Evolutionary conservation across 257 asterid species (phyloP).

Genomic region (Ophiorrhiza pumila): DNA sequence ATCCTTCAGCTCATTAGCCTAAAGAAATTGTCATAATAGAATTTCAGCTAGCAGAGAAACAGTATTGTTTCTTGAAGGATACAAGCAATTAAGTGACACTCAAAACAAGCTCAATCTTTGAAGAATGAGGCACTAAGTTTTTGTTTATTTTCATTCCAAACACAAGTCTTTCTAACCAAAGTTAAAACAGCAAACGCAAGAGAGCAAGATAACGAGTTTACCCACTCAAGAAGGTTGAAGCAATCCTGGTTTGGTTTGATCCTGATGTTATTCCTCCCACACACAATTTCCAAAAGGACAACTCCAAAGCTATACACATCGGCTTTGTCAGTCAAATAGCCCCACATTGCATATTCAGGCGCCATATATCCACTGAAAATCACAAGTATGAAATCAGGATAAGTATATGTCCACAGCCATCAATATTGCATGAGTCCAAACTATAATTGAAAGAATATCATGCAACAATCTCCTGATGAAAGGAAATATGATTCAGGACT

Average conservation of each 20-base stretch:
- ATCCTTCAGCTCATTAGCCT: conserved; percentile 50
- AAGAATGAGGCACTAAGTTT: too few species aligned
- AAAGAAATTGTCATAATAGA: neutral
- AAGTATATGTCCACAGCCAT: neutral
- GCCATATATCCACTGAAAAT: conserved; percentile 39
- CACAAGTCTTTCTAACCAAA: neutral
- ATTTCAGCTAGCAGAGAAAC: neutral
- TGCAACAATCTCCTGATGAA: neutral
- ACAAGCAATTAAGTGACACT: too few species aligned
- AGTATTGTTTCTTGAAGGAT: too few species aligned
- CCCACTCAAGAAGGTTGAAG: conserved; percentile 33
- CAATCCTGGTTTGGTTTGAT: conserved; percentile 17
- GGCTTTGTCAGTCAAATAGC: conserved; percentile 32
- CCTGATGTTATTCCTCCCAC: conserved; percentile 27
- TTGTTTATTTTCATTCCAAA: neutral
- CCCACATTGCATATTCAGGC: conserved; percentile 39
- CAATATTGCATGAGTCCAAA: too few species aligned
- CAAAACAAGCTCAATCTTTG: too few species aligned
- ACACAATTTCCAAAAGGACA: conserved; percentile 35
- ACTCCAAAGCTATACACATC: conserved; percentile 39
- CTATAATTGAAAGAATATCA: neutral
- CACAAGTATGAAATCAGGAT: neutral
- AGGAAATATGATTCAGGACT: conserved; percentile 1
- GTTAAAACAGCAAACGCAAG: neutral
- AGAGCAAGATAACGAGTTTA: neutral